Base-by-base conservation (phyloP, 345 rosid species). In the Eutrema heterophyllum region DNA sequence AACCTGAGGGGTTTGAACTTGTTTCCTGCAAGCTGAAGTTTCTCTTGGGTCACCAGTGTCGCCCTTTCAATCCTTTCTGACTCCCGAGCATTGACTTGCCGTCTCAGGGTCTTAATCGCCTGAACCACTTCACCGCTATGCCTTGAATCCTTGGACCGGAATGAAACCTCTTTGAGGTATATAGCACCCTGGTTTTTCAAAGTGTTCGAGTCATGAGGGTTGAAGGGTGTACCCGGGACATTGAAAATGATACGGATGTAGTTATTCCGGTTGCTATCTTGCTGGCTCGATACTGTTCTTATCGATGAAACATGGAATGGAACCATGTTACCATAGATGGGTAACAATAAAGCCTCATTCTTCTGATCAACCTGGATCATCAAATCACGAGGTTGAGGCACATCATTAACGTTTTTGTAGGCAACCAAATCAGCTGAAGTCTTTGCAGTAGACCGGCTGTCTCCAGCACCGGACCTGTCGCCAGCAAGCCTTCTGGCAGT, bases 401-500 rank as follows among this genome's bases (percentile, higher is more conserved):
- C 79, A 74, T 94, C 99, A 39, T 92, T 89, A 53, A 92, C 84
- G 53, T 81, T 90, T 86, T 95, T 95, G 80, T 92, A 95, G 9
- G 97, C 96, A 71, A 87, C 64, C 81, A 90, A 80, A 78, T 95
- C 99, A 40, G 88, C 67, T 0, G 90, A 82, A 50, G 86, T 77
- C 80, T 81, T 92, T 5, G 80, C 75, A 76, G 83, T 39, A 67
- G 83, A 73, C n/a, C 93, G 84, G 80, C 70, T 82, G 64, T 89
- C 91, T 73, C 88, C 91, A 1, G 83, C 64, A 41, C 88, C 87
- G 10, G 68, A 68, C 1, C 87, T 89, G 33, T 67, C 95, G 72
- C 97, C 97, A 65, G 97, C 96, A 81, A 95, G 97, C 69, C 99
- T 79, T 75, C 99, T 74, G 3, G 97, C 97, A 64, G 97, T 95